These are phyloP conservation scores for Beauveria pseudobassiana DNA, from an alignment of 2,329 filamentous ascomycete species.

Conservation along the genomic window DNA sequence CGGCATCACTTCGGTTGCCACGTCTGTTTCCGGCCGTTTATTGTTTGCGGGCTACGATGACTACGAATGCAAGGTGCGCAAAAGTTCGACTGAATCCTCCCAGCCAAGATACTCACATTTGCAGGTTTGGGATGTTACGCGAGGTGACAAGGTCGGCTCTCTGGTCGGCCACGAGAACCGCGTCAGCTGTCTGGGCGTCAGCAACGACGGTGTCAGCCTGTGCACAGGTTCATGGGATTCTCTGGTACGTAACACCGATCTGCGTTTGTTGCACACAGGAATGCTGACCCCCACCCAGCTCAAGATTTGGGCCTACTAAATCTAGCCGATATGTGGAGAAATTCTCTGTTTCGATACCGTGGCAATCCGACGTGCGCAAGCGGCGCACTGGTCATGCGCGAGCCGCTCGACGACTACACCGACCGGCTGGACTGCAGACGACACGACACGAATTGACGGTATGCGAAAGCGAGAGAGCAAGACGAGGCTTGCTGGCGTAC, in stretches of 20 bases:
- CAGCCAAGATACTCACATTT: conserved; percentile 13
- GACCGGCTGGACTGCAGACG: neutral
- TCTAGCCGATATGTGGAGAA: conserved; percentile 16
- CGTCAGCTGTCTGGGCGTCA: conserved; percentile 96
- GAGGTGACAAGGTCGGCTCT: conserved; percentile 94
- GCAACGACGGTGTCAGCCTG: conserved; percentile 97
- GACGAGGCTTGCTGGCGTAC: conserved; percentile 27
- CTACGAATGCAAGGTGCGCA: conserved; percentile 95
- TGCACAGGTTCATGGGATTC: conserved; percentile 99
- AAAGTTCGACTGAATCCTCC: neutral
- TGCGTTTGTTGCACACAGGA: conserved; percentile 16
- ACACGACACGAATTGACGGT: conserved; percentile 2
- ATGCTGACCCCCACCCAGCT: conserved; percentile 47
- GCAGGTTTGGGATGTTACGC: conserved; percentile 95
- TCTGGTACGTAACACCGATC: conserved; percentile 60
- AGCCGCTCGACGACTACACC: neutral
- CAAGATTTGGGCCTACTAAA: conserved; percentile 80
- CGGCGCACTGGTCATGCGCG: neutral
- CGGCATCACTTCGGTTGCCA: conserved; percentile 96
- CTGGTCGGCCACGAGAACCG: conserved; percentile 97
- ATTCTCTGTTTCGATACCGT: conserved; percentile 22
- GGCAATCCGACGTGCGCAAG: conserved; percentile 13
- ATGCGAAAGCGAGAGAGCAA: conserved; percentile 6
- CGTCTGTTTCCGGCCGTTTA: conserved; percentile 90
- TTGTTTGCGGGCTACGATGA: conserved; percentile 98